Evolutionary conservation across 2,329 filamentous ascomycete genomes (phyloP), one percentile per base, ranked within the genome.

Genomic region (Chrysoporthe deuterocubensis): DNA sequence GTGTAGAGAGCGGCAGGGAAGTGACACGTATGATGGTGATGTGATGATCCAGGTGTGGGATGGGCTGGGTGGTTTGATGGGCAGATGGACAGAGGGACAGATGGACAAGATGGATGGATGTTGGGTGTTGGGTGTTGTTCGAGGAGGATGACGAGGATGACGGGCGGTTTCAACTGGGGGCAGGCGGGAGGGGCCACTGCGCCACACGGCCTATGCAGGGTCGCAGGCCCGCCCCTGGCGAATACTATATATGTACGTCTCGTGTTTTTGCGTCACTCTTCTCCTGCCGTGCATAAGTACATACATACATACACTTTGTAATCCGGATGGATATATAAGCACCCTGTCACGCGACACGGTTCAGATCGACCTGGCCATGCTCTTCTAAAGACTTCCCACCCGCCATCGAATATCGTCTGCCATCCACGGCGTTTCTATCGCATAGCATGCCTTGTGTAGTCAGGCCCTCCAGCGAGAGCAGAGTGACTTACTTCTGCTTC

Each of bases 71-170:
- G 8, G 11, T 14, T 46, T 46, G 44, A n/a, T 9, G 46, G n/a
- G 6, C 32, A 4, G 50, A 32, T 54, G 21, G 26, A 34, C 7
- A 3, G 50, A 32, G 13, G 13, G 11, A 13, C 21, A 26, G 48
- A 11, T 13, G 21, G 21, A 52, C 21, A 26, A 26, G 26, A 58
- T 44, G 37, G 37, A 43, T n/a, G 8, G 14, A 26, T 11, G n/a
- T 54, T 21, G 4, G 44, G 61, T 4, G 21, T 34, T 63, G 13
- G 18, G 8, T 34, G 61, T 37, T n/a, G 61, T 13, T 40, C 18
- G n/a, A 62, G 34, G 61, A 54, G 37, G 37, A 52, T 14, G 46
- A 63, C 46, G 46, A 42, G 44, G 46, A 32, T 43, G 61, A 52
- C 34, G 61, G 61, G 14, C 43, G 26, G 60, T 62, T 52, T 62